Base-by-base conservation (phyloP, 805 yeast genomes). In the Priceomyces haplophilus region DNA sequence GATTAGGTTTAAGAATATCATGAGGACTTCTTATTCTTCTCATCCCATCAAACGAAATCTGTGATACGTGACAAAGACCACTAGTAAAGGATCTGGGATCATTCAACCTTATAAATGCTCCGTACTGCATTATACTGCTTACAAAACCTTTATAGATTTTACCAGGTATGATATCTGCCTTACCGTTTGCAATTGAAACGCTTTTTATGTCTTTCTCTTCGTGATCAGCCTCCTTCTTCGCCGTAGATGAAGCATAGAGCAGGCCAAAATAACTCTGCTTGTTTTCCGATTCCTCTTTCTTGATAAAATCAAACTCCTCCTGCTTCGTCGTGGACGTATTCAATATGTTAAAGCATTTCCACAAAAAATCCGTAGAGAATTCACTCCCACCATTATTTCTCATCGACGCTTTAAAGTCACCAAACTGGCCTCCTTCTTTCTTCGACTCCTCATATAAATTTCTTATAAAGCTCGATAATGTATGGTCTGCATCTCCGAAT, bases 61-160 rank as follows among this genome's bases (percentile, higher is more conserved):
- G 83, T 0, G 96, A 87, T 0, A 85, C 73, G 56, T 90, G 97
- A 30, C 90, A 82, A 13, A 90, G 66, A 0, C 95, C 96, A 1
- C 66, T 52, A 67, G 80, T 16, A 59, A 57, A 37, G 7, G 60
- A 51, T 29, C 49, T 39, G 29, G 55, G 53, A 40, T 49, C 44
- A 21, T 55, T 42, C 40, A 90, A 58, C 7, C 77, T 61, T 0
- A 88, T 76, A 56, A 90, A 91, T 1, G 88, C 95, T 0, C 98
- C 97, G 62, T 80, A 90, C 2, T 75, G 60, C 34, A 80, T 79
- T 1, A 86, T 52, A 35, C 76, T 78, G 37, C 69, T 71, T 2
- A 91, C 83, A 19, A 49, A 61, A 0, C 95, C 97, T 21, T 60
- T 61, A 51, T 83, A 82, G 0, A 86, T 64, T 18, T 70, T 59